Conservation (phyloP, 129 eudicot species). For the Chrysanthemum seticuspe region DNA sequence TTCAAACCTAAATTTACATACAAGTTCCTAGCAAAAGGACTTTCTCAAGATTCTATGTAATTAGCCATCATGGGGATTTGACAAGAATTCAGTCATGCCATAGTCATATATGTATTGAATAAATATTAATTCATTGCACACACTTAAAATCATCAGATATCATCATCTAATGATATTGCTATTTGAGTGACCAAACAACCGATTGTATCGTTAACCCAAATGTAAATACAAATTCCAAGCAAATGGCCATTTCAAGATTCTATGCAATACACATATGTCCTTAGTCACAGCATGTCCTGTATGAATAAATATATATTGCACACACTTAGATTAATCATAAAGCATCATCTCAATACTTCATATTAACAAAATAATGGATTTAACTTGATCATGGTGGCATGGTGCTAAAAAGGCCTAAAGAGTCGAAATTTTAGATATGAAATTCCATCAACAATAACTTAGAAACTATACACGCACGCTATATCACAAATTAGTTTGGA, state of each 20-base stretch:
- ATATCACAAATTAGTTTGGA: background rate
- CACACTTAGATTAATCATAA: background rate
- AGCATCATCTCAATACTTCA: constrained; percentile 2
- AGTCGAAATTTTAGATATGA: background rate
- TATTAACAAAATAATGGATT: background rate
- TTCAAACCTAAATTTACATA: background rate
- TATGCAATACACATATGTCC: too few relatives aligned
- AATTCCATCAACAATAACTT: background rate
- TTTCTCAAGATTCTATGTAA: background rate
- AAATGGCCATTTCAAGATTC: background rate
- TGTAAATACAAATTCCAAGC: too few relatives aligned
- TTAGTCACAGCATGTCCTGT: too few relatives aligned
- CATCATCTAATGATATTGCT: too few relatives aligned
- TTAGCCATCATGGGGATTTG: background rate
- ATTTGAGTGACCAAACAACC: too few relatives aligned
- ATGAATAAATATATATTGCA: background rate
- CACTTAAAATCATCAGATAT: background rate
- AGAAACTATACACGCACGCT: background rate
- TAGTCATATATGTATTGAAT: background rate
- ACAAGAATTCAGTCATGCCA: constrained; percentile 12
- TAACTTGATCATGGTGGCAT: constrained; percentile 1
- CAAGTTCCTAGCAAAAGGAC: background rate
- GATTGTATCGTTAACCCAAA: too few relatives aligned
- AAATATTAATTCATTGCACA: constrained; percentile 3
- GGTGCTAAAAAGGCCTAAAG: constrained; percentile 18